A percentile compares a stretch with the other conserved stretches of the same genome.
Evolutionary conservation across 208 protist genomes (phyloP).

Genomic region (Angomonas deanei): DNA sequence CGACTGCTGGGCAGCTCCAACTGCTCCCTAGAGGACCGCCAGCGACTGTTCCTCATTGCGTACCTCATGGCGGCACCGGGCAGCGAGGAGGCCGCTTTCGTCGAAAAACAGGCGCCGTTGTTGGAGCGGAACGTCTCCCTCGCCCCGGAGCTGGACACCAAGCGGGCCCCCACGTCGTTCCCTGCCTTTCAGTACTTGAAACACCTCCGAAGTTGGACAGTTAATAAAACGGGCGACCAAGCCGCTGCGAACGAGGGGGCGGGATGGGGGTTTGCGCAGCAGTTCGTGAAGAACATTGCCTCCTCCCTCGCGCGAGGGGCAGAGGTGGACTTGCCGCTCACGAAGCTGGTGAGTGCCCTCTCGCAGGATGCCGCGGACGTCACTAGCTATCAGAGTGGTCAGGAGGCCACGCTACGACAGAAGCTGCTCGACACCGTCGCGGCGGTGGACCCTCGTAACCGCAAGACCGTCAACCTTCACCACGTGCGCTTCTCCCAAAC

Average conservation of each 20-base stretch:
- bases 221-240: background rate
- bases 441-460: constrained; percentile 69
- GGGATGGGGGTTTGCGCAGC: constrained; percentile 85
- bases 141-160: too few relatives aligned
- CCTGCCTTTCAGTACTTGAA: constrained; percentile 73
- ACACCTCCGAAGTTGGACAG: constrained; percentile 72
- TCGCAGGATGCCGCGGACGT: constrained; percentile 52
- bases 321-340: constrained; percentile 73
- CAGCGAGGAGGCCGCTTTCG: constrained; percentile 35
- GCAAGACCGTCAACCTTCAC: constrained; percentile 49
- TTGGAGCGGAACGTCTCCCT: too few relatives aligned
- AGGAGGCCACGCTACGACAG: constrained; percentile 7
- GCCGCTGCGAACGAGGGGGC: constrained; percentile 38
- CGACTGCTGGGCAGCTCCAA: constrained; percentile 36
- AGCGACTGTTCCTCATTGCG: constrained; percentile 78
- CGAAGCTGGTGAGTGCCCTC: constrained; percentile 80
- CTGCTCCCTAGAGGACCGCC: constrained; percentile 58
- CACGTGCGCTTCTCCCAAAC: constrained; percentile 75
- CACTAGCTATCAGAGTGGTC: constrained; percentile 5
- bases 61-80: constrained; percentile 51
- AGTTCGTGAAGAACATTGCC: constrained; percentile 74
- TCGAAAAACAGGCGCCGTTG: constrained; percentile 15
- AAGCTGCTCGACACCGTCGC: constrained; percentile 55
- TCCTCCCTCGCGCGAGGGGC: constrained; percentile 52
- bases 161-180: too few relatives aligned